Evolutionary conservation across 176 grass and related monocot species (phyloP), one percentile per base, ranked within the genome.

Genomic region (Tuctoria greenei): DNA sequence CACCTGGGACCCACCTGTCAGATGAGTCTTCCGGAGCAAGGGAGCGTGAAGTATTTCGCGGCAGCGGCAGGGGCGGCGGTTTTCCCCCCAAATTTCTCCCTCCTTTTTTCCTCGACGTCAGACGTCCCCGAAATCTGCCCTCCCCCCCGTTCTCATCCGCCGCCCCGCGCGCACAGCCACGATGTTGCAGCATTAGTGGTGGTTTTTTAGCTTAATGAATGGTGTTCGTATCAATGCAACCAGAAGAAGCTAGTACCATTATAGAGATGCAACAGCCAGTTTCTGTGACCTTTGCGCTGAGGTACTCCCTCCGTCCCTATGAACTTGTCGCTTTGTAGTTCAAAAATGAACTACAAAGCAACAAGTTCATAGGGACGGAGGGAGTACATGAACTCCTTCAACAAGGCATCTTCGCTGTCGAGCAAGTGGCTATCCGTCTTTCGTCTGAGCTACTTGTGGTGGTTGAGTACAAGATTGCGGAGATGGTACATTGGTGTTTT

Each of bases 231-330:
- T 60, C 17, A 61, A 24, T 80, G 72, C 85, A 93, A 91, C 94
- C 91, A 25, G 91, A 93, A 41, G 71, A 97, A 26, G 61, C 94
- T n/a, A n/a, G n/a, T 38, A 97, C 94, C 2, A 46, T 91, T 31
- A 89, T 97, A 62, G 90, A 97, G 81, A 97, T 97, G 90, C 78
- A 93, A 77, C 90, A 97, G 67, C 94, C 94, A 2, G 91, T 97
- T 12, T 93, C 94, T 20, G 58, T 93, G 23, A 97, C 94, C 1
- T 97, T 97, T 83, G 91, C 91, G 27, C 81, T 97, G 71, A 89
- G 94, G 86, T 97, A 93, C 66, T n/a, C n/a, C n/a, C n/a, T n/a
- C n/a, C n/a, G n/a, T n/a, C n/a, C n/a, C n/a, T n/a, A 85, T 97
- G 80, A 97, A 97, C n/a, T n/a, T n/a, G n/a, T n/a, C 79, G n/a